phyloP scores from a whole-genome alignment of 805 yeast genomes.

The Tanozyma kutaoensis region DNA sequence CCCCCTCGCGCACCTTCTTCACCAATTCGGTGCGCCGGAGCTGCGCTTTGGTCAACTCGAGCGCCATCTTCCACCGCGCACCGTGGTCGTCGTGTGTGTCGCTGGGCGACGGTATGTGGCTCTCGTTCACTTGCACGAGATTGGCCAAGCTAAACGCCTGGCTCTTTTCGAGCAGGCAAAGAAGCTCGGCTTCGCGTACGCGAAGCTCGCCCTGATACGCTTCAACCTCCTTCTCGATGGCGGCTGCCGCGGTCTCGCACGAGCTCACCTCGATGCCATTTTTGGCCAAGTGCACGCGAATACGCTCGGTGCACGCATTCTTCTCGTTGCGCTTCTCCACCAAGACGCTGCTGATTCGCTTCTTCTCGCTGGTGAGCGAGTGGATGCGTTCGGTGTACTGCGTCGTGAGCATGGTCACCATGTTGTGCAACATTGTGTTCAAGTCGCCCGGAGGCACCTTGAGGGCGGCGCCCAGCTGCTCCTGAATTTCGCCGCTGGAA shows the following conservation, averaged over 20 bases:
- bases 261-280: constrained; percentile 12
- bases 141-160: constrained; percentile 33
- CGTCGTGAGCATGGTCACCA: constrained; percentile 37
- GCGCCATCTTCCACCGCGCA: not conserved
- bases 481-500: no score
- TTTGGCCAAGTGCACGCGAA: constrained; percentile 14
- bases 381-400: constrained; percentile 42
- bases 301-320: constrained; percentile 13
- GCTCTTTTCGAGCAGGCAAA: constrained; percentile 10
- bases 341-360: constrained; percentile 23
- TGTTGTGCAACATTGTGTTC: constrained; percentile 18
- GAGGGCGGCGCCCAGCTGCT: no score
- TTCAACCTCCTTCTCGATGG: no score
- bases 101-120: not conserved
- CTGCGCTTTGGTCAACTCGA: constrained; percentile 37
- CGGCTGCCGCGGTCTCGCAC: constrained; percentile 2
- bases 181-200: constrained; percentile 5
- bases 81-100: not conserved
- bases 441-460: constrained; percentile 19
- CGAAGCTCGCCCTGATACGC: constrained; percentile 1
- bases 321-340: constrained; percentile 34
- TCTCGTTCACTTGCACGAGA: constrained; percentile 24
- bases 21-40: constrained; percentile 29
- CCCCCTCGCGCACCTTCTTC: constrained; percentile 34
- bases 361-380: constrained; percentile 16